phyloP scores from a whole-genome alignment of 176 grass and related monocot genomes.

The Carex littledalei region DNA sequence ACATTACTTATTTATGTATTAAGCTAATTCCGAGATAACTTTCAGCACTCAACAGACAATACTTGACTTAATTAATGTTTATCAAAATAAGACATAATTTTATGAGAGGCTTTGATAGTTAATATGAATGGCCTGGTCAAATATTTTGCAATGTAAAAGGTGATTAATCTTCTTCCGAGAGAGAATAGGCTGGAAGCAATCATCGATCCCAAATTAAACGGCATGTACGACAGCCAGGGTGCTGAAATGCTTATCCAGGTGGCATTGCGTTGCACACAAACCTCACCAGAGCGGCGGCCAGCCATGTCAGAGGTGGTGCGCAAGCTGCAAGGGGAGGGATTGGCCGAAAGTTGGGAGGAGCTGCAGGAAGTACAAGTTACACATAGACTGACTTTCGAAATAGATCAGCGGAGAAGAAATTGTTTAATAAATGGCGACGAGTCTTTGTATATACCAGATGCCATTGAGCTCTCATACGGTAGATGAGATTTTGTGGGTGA shows the following conservation, averaged over 20 bases:
- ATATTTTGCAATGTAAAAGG: neutral
- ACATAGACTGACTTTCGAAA: neutral
- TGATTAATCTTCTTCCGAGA: neutral
- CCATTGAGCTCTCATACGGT: slow-evolving; percentile 14
- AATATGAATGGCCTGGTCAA: neutral
- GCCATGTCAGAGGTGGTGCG: slow-evolving; percentile 23
- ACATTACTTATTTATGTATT: neutral
- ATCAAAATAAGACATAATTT: neutral
- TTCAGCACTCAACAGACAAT: neutral
- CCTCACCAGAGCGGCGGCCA: neutral
- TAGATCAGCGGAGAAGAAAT: neutral
- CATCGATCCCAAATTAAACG: slow-evolving; percentile 6
- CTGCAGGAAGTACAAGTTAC: neutral
- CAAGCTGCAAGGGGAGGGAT: slow-evolving; percentile 8
- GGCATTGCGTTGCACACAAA: slow-evolving; percentile 5
- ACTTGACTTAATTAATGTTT: neutral
- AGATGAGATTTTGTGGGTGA: slow-evolving; percentile 9
- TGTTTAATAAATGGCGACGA: neutral
- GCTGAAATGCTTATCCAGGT: slow-evolving; percentile 17
- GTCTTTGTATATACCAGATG: slow-evolving; percentile 4
- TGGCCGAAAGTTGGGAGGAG: slow-evolving; percentile 4
- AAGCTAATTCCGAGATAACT: neutral
- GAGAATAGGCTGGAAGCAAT: slow-evolving; percentile 1
- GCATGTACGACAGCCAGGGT: neutral
- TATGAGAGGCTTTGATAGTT: neutral